Evolutionary conservation across 2,329 filamentous ascomycete species (phyloP).

Genomic region (Arthroderma sp.): DNA sequence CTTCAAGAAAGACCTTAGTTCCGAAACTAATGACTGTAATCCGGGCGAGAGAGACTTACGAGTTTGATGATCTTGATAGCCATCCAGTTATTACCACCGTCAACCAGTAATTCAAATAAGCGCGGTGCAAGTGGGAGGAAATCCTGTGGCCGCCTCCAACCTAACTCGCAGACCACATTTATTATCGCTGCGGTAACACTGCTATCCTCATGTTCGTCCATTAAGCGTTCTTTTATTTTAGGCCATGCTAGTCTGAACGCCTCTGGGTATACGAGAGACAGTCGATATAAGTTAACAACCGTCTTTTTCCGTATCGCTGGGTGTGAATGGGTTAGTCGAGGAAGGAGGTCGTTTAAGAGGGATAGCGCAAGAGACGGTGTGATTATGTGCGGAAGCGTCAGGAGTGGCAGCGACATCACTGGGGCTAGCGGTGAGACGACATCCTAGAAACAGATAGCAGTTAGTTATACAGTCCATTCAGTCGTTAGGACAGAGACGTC

Average conservation of each 20-base stretch:
- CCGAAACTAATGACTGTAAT: background rate
- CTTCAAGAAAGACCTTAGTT: slow-evolving; percentile 33
- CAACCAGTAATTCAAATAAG: slow-evolving; percentile 81
- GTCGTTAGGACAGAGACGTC: slow-evolving; percentile 7
- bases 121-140: slow-evolving; percentile 84
- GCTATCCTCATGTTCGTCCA: slow-evolving; percentile 78
- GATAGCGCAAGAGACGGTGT: slow-evolving; percentile 86
- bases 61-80: slow-evolving; percentile 98
- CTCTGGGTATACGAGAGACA: slow-evolving; percentile 93
- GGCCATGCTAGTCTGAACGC: slow-evolving; percentile 87
- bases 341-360: slow-evolving; percentile 71
- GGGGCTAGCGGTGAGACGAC: slow-evolving; percentile 56
- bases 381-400: slow-evolving; percentile 86
- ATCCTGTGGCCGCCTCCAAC: slow-evolving; percentile 85
- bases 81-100: slow-evolving; percentile 98
- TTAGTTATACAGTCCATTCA: no score
- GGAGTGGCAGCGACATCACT: slow-evolving; percentile 72
- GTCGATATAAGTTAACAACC: slow-evolving; percentile 80
- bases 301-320: slow-evolving; percentile 87
- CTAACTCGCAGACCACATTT: slow-evolving; percentile 91
- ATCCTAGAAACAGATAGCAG: slow-evolving; percentile 19
- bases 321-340: slow-evolving; percentile 74
- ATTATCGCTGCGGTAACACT: slow-evolving; percentile 93
- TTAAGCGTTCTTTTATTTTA: slow-evolving; percentile 86
- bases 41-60: slow-evolving; percentile 36